A percentile compares a stretch with the other conserved stretches of the same genome.
These are phyloP conservation scores for Sugiyamaella neomexicana DNA, from an alignment of 1,139 yeast species.

Conservation along the genomic window DNA sequence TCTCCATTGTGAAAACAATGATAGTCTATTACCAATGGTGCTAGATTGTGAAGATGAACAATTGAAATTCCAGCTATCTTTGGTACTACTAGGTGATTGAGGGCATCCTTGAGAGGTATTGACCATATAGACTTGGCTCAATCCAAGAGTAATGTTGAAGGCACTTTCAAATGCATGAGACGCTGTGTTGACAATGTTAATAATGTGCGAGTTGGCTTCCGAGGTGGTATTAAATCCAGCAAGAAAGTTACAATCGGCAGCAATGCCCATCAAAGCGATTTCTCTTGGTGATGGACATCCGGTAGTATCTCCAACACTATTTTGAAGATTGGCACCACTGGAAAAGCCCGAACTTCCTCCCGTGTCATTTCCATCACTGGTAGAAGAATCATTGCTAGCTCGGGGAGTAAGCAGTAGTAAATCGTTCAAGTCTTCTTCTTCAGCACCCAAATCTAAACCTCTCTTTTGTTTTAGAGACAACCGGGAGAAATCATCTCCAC, in stretches of 20 bases:
- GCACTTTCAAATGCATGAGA: slow-evolving; percentile 41
- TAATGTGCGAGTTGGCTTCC: slow-evolving; percentile 38
- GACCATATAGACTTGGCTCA: slow-evolving; percentile 33
- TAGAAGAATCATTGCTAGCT: slow-evolving; percentile 11
- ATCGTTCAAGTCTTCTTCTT: slow-evolving; percentile 4
- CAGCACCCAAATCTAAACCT: slow-evolving; percentile 12
- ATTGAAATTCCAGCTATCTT: slow-evolving; percentile 38
- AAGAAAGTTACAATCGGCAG: slow-evolving; percentile 43
- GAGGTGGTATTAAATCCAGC: slow-evolving; percentile 35
- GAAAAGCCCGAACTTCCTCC: slow-evolving; percentile 35
- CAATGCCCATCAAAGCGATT: slow-evolving; percentile 42
- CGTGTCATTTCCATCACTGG: slow-evolving; percentile 13
- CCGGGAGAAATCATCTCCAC: not conserved
- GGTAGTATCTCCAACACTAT: slow-evolving; percentile 38
- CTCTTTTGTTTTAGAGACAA: slow-evolving; percentile 15
- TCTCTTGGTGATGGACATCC: slow-evolving; percentile 42
- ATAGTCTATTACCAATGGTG: slow-evolving; percentile 37
- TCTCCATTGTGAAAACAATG: slow-evolving; percentile 41
- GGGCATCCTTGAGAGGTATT: slow-evolving; percentile 36
- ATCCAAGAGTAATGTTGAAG: slow-evolving; percentile 42
- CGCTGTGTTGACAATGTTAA: slow-evolving; percentile 41
- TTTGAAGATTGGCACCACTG: slow-evolving; percentile 35
- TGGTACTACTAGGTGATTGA: slow-evolving; percentile 23
- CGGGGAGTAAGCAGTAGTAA: not conserved
- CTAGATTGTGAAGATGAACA: slow-evolving; percentile 29